Evolutionary conservation across 1,139 yeast genomes (phyloP).

Genomic region (Tardiomyces blankii): DNA sequence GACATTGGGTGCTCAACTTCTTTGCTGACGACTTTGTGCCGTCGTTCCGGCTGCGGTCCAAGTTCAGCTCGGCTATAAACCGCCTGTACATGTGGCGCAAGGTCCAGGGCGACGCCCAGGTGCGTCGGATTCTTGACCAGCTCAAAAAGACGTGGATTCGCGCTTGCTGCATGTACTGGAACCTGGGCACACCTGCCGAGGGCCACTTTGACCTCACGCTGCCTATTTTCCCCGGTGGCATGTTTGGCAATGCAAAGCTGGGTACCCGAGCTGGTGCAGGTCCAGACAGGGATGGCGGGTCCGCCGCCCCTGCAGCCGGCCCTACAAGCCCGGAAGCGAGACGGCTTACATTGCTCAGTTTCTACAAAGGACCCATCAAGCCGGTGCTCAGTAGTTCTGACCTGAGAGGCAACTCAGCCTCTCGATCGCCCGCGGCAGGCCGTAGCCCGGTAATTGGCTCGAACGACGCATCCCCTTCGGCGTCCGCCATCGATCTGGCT

Average conservation of each 20-base stretch:
- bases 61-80: conserved; percentile 20
- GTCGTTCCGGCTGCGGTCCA: conserved; percentile 20
- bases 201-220: conserved; percentile 9
- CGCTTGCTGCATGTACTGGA: conserved; percentile 26
- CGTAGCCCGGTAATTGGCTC: neutral
- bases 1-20: conserved; percentile 74
- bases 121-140: conserved; percentile 23
- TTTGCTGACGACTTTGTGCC: conserved; percentile 32
- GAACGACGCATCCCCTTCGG: neutral
- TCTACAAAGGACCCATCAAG: conserved; percentile 19
- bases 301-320: neutral
- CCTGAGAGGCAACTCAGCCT: neutral
- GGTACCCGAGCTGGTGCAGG: neutral
- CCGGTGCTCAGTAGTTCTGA: conserved; percentile 12
- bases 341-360: conserved; percentile 19
- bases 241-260: conserved; percentile 2
- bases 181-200: conserved; percentile 11
- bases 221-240: conserved; percentile 16
- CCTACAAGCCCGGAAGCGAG: conserved; percentile 10
- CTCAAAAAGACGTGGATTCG: conserved; percentile 28
- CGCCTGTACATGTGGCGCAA: conserved; percentile 19
- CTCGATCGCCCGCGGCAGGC: neutral
- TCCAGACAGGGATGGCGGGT: too few relatives aligned
- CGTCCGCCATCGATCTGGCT: neutral
- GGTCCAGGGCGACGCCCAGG: conserved; percentile 16